phyloP scores from a whole-genome alignment of 805 yeast species.

The Saccharomyces jurei region DNA sequence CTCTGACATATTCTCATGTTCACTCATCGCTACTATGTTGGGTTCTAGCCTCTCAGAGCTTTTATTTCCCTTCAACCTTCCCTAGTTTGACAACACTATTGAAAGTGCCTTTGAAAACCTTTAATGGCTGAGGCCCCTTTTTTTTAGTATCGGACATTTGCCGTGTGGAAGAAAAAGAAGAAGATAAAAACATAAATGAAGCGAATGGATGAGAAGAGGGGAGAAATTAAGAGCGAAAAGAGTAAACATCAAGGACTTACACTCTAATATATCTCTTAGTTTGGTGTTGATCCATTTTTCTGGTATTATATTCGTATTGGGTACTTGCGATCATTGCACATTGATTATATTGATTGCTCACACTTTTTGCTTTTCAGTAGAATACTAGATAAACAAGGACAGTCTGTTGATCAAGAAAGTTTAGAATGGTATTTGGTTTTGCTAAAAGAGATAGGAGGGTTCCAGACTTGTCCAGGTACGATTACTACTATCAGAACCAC shows the following conservation, averaged over 20 bases:
- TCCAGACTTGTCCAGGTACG: conserved; percentile 34
- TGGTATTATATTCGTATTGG: not conserved
- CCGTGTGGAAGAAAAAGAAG: not conserved
- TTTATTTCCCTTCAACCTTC: not conserved
- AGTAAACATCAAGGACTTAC: not conserved
- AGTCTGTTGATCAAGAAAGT: not conserved
- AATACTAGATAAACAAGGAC: not conserved
- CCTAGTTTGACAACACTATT: not conserved
- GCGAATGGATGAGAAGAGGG: not conserved
- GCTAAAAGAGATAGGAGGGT: conserved; percentile 24
- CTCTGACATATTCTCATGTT: conserved; percentile 6
- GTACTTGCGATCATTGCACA: not conserved
- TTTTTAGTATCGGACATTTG: not conserved
- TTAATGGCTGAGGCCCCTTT: not conserved
- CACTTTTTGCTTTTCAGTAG: not conserved
- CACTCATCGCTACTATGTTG: not conserved
- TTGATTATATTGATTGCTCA: not conserved
- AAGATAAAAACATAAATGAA: not conserved
- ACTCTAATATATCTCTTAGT: not conserved
- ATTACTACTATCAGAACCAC: conserved; percentile 24
- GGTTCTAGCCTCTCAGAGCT: not conserved
- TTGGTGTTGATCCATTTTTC: not conserved
- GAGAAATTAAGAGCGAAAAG: not conserved
- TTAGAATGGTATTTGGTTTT: conserved; percentile 20
- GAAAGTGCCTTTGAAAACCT: not conserved